Evolutionary conservation across 345 rosid genomes (phyloP).

Genomic region (Draba incana): DNA sequence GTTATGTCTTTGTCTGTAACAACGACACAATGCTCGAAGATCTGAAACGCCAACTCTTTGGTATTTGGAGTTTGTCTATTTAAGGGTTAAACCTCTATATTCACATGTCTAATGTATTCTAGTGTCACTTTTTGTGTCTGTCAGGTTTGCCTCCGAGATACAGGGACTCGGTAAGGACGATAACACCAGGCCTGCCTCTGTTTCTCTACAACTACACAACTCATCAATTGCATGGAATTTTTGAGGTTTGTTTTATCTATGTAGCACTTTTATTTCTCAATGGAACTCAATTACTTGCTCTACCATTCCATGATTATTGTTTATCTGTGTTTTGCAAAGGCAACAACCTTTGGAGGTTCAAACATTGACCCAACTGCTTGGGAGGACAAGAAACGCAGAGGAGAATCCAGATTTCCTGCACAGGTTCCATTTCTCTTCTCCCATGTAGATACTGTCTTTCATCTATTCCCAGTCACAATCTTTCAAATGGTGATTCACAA

Average conservation of each 20-base stretch:
- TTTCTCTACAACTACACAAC: conserved; percentile 94
- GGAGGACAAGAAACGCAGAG: conserved; percentile 95
- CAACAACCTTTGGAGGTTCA: conserved; percentile 87
- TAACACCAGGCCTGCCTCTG: conserved; percentile 88
- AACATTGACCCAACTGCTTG: conserved; percentile 97
- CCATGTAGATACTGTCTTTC: not conserved
- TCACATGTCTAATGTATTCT: not conserved
- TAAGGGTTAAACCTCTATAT: not conserved
- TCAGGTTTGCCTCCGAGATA: conserved; percentile 92
- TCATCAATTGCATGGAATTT: conserved; percentile 93
- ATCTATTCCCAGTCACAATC: not conserved
- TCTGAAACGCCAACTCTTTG: conserved; percentile 85
- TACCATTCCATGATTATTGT: not conserved
- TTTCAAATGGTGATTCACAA: conserved; percentile 4
- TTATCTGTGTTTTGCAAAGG: conserved; percentile 49
- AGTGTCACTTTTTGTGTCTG: conserved; percentile 24
- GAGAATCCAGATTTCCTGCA: conserved; percentile 97
- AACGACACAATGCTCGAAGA: conserved; percentile 98
- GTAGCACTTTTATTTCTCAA: not conserved
- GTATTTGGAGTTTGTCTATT: conserved; percentile 42
- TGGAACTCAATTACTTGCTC: conserved; percentile 9
- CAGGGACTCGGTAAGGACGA: conserved; percentile 91
- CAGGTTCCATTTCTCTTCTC: conserved; percentile 54
- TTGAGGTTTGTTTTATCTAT: conserved; percentile 73
- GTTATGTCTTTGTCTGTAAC: conserved; percentile 94